These are phyloP conservation scores for Chernovozyma aurita DNA, from an alignment of 1,139 yeast species.

Conservation along the genomic window DNA sequence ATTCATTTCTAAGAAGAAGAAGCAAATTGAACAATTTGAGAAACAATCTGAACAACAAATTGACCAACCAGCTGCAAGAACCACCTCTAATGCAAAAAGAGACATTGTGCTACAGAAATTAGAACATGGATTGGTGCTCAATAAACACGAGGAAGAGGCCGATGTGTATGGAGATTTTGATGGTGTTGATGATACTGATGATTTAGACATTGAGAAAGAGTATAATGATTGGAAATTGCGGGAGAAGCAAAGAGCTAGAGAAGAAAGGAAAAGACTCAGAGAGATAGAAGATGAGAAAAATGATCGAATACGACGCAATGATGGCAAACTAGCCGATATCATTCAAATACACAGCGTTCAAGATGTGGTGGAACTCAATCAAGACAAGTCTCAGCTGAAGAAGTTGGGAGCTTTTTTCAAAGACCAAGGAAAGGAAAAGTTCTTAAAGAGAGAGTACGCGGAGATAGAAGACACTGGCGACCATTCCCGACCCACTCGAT, in stretches of 20 bases:
- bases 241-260: constrained; percentile 23
- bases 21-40: neutral
- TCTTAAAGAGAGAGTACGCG: constrained; percentile 12
- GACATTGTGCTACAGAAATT: constrained; percentile 4
- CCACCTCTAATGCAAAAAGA: too few relatives aligned
- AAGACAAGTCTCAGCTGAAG: neutral
- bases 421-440: constrained; percentile 8
- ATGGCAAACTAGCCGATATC: neutral
- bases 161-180: constrained; percentile 12
- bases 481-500: constrained; percentile 20
- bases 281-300: constrained; percentile 21
- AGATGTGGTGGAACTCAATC: neutral
- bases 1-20: constrained; percentile 4
- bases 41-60: neutral
- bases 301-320: constrained; percentile 13
- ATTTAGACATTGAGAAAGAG: constrained; percentile 35
- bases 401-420: constrained; percentile 6
- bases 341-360: neutral
- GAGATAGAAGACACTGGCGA: constrained; percentile 14
- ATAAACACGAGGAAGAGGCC: constrained; percentile 4
- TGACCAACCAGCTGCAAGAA: neutral
- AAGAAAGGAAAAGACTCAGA: constrained; percentile 24
- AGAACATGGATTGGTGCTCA: constrained; percentile 1
- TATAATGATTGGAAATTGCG: constrained; percentile 33
- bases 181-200: constrained; percentile 40